Conservation (phyloP, 495 filamentous ascomycete species). For the Tuber magnatum region DNA sequence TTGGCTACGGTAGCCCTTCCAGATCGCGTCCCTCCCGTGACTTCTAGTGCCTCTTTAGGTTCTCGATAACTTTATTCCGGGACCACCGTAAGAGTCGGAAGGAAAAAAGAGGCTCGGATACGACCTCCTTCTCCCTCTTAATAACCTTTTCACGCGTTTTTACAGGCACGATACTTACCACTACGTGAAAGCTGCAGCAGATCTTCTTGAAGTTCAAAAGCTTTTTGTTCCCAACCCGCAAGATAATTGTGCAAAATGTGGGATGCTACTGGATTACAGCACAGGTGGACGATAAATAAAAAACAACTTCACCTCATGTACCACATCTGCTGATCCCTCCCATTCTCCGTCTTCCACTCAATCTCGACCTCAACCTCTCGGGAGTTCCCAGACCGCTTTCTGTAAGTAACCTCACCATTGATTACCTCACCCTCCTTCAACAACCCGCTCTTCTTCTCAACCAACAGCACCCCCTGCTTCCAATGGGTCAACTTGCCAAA, state of each 20-base stretch:
- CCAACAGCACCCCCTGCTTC: constrained; percentile 43
- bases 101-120: background rate
- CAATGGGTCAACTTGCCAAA: constrained; percentile 44
- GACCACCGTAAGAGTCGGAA: background rate
- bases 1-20: background rate
- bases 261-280: background rate
- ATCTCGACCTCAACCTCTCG: constrained; percentile 41
- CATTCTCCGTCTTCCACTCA: constrained; percentile 33
- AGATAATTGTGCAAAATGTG: background rate
- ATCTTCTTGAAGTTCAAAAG: background rate
- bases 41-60: background rate
- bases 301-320: constrained; percentile 29
- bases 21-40: background rate
- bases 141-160: background rate
- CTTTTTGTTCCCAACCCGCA: background rate
- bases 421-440: constrained; percentile 35
- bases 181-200: background rate
- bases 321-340: constrained; percentile 37
- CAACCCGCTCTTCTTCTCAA: constrained; percentile 38
- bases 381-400: constrained; percentile 38
- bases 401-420: constrained; percentile 41
- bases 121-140: background rate
- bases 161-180: background rate
- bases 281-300: too few relatives aligned
- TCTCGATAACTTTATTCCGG: background rate